Evolutionary conservation across 306 rosid species (phyloP), one percentile per base, ranked within the genome.

Genomic region (Acacia acuminata): DNA sequence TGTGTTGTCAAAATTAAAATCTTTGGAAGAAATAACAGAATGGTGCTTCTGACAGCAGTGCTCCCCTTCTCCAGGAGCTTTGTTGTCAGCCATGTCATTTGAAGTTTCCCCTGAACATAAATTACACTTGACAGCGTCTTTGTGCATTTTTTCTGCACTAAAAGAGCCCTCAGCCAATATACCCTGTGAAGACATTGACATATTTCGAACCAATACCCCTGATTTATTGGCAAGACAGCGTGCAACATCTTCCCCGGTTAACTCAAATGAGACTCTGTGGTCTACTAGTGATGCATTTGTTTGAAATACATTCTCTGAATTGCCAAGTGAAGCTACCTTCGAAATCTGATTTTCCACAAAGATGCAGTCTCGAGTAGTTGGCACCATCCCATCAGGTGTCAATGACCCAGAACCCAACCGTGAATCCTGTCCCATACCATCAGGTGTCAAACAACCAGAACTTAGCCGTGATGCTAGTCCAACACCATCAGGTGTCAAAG

Each of bases 191-290:
- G 91, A 88, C 64, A 89, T 81, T 44, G 97, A 80, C 87, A 81
- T 61, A 45, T 87, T 88, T 86, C 90, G 84, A 76, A 61, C 78
- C 65, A 90, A 83, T 77, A 66, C 48, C 45, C 78, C 83, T 4
- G 96, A 81, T 80, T 93, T 95, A 73, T 82, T 95, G 45, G 98
- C 98, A 71, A 95, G 98, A 78, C 97, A 93, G 9, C 91, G 90
- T 1, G 98, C 97, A 81, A 95, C 96, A 82, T 92, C 99, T 88
- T 93, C 99, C 16, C 97, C 97, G 6, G 98, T 95, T 82, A 95
- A 88, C 80, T 95, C 99, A 78, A 95, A 95, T 27, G 99, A 96
- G 38, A 96, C 98, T 86, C 99, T 87, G 86, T 91, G 99, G 85
- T 92, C 88, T 16, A 89, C 83, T 53, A 90, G 22, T 36, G 81